Evolutionary conservation across 768 basidiomycete genomes (phyloP).

Genomic region (Pisolithus albus): DNA sequence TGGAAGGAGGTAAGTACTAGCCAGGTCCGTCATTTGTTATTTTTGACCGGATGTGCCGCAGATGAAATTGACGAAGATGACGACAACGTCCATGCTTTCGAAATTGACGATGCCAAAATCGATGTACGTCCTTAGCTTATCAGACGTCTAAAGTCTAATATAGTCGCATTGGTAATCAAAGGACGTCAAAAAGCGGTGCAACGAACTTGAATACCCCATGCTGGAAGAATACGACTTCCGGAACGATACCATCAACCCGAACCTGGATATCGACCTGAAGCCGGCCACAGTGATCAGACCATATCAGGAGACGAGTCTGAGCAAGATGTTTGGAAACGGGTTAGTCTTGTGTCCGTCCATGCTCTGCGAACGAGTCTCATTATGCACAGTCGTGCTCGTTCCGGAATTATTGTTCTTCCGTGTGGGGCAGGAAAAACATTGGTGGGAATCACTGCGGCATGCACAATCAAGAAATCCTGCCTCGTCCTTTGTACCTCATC

Average conservation of each 20-base stretch:
- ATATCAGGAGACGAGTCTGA: conserved; percentile 96
- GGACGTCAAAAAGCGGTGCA: conserved; percentile 96
- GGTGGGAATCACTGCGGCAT: conserved; percentile 98
- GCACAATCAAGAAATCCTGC: conserved; percentile 98
- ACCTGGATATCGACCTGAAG: conserved; percentile 97
- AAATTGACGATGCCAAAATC: conserved; percentile 90
- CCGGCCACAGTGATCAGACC: conserved; percentile 96
- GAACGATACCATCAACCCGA: conserved; percentile 92
- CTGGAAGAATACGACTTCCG: conserved; percentile 99
- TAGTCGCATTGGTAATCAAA: conserved; percentile 22
- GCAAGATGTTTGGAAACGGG: conserved; percentile 99
- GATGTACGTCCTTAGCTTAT: conserved; percentile 47
- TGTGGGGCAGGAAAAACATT: conserved; percentile 99
- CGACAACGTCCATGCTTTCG: conserved; percentile 94
- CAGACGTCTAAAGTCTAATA: neutral
- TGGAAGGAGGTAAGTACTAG: conserved; percentile 65
- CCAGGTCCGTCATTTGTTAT: neutral
- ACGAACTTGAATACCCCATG: conserved; percentile 96
- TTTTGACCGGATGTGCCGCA: conserved; percentile 23
- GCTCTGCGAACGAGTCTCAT: neutral
- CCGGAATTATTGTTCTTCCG: conserved; percentile 96
- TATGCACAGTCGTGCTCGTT: conserved; percentile 76
- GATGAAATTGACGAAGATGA: conserved; percentile 98
- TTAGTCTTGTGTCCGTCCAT: conserved; percentile 27
- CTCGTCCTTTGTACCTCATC: conserved; percentile 96